A percentile compares a stretch with the other conserved stretches of the same genome.
Evolutionary conservation across 2,329 filamentous ascomycete genomes (phyloP).

Genomic region (Trichoderma arundinaceum): DNA sequence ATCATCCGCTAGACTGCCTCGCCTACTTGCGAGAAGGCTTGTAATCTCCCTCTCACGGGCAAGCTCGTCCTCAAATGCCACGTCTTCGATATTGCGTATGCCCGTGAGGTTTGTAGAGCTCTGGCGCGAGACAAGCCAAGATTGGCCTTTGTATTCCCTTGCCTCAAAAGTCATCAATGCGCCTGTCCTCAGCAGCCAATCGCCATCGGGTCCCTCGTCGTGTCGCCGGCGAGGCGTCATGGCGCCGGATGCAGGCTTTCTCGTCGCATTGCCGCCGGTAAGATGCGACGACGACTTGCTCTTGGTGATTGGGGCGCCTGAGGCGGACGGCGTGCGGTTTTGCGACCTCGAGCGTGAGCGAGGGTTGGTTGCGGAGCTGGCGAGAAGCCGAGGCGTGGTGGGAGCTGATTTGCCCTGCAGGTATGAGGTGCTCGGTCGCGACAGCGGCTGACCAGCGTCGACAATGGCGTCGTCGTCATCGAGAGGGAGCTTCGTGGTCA

Average conservation of each 20-base stretch:
- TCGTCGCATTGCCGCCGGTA: conserved; percentile 35
- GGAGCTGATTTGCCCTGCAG: conserved; percentile 67
- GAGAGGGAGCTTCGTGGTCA: conserved; percentile 66
- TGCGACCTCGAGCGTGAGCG: conserved; percentile 55
- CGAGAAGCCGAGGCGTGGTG: conserved; percentile 67
- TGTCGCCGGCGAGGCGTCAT: conserved; percentile 46
- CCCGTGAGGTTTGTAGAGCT: conserved; percentile 67
- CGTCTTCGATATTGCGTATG: conserved; percentile 58
- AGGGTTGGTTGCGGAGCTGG: conserved; percentile 57
- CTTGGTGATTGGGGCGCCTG: conserved; percentile 54
- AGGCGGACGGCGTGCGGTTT: conserved; percentile 49
- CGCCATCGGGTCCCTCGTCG: conserved; percentile 57
- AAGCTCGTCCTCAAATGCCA: conserved; percentile 58
- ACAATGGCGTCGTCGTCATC: conserved; percentile 57
- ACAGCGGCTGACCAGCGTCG: conserved; percentile 45
- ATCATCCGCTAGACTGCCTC: conserved; percentile 50
- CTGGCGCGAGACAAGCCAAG: conserved; percentile 69
- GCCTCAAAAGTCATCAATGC: conserved; percentile 66
- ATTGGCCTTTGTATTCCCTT: conserved; percentile 70
- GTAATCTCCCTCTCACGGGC: conserved; percentile 56
- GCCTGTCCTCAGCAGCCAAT: conserved; percentile 70
- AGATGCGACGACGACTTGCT: conserved; percentile 69
- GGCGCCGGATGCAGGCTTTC: conserved; percentile 40
- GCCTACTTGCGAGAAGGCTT: conserved; percentile 56
- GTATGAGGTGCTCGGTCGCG: conserved; percentile 53